Percentiles rank a stretch among this genome's conserved stretches.
Conservation (phyloP, 352 stramenopile species). For the Detonula confervacea region DNA sequence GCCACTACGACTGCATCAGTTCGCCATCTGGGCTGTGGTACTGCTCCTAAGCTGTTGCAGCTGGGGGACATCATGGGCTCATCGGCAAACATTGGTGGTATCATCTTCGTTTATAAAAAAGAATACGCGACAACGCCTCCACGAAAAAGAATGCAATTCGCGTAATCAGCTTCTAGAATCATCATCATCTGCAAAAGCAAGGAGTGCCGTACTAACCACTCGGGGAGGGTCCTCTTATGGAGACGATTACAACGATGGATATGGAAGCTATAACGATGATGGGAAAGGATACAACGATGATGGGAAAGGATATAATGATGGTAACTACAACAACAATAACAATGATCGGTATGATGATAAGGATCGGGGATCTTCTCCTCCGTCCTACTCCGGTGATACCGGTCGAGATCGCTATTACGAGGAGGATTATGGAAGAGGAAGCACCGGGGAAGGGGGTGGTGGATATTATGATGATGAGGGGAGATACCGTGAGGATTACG, state of each 20-base stretch:
- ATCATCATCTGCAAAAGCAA: not conserved
- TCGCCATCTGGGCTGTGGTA: not conserved
- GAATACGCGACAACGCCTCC: not conserved
- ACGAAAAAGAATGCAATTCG: conserved; percentile 6
- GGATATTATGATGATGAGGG: conserved; percentile 58
- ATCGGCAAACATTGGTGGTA: conserved; percentile 4
- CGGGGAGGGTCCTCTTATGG: conserved; percentile 19
- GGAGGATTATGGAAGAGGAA: conserved; percentile 32
- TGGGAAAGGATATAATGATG: conserved; percentile 9
- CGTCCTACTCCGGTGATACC: not conserved
- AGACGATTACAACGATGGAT: conserved; percentile 19
- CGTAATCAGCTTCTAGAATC: not conserved
- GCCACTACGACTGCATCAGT: not conserved
- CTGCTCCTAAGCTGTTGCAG: not conserved
- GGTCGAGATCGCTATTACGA: conserved; percentile 33
- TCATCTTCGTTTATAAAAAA: conserved; percentile 24
- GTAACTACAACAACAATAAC: conserved; percentile 19
- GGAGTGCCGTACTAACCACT: conserved; percentile 10
- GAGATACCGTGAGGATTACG: conserved; percentile 40
- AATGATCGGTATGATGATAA: conserved; percentile 19
- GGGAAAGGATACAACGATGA: not conserved
- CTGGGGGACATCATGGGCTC: not conserved
- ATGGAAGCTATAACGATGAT: conserved; percentile 23
- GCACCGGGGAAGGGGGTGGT: not conserved
- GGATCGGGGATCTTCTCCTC: conserved; percentile 15